Conservation (phyloP, 257 asterid genomes). For the Avicennia marina region DNA sequence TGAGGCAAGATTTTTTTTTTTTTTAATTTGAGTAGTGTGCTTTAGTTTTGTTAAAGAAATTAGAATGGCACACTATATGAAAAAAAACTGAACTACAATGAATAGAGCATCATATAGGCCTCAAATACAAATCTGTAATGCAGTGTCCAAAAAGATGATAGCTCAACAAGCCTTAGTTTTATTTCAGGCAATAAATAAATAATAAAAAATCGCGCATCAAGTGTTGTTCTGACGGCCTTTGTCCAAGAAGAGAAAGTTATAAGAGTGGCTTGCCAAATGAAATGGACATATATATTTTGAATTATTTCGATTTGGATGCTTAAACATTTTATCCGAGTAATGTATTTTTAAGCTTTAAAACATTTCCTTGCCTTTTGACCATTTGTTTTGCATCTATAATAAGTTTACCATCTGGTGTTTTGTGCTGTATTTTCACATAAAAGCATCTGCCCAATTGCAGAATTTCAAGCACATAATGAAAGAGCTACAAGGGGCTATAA, state of each 20-base stretch:
- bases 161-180: constrained; percentile 3
- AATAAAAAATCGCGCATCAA: neutral
- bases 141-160: neutral
- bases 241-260: neutral
- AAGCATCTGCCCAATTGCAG: constrained; percentile 54
- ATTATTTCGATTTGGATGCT: no score
- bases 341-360: neutral
- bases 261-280: neutral
- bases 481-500: constrained; percentile 94
- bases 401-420: neutral
- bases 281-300: neutral
- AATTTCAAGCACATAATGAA: constrained; percentile 94
- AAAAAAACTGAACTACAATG: neutral
- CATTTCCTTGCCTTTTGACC: neutral
- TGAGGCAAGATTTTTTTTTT: neutral
- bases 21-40: neutral
- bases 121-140: neutral
- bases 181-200: no score
- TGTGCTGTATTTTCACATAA: constrained; percentile 3
- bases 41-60: no score
- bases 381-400: neutral
- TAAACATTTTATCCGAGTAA: no score
- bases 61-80: no score
- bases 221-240: neutral
- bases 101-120: neutral